phyloP scores from a whole-genome alignment of 257 asterid species.

The Cordia subcordata region DNA sequence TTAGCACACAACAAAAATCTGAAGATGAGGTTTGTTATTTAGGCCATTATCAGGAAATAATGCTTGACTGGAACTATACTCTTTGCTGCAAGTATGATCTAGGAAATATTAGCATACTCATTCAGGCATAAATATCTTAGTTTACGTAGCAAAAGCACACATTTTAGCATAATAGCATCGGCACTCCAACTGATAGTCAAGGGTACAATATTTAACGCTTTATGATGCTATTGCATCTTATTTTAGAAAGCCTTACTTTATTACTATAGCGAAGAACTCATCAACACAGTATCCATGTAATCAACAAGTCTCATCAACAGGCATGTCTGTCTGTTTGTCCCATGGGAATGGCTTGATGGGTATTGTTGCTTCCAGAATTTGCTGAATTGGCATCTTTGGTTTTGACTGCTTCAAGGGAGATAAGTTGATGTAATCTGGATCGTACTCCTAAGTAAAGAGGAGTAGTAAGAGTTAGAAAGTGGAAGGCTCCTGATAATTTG shows the following conservation, averaged over 20 bases:
- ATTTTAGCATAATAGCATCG: neutral
- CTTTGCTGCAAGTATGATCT: neutral
- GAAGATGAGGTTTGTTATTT: too few species aligned
- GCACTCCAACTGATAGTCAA: neutral
- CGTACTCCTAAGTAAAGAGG: slow-evolving; percentile 31
- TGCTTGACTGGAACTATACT: too few species aligned
- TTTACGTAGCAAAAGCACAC: neutral
- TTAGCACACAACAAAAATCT: too few species aligned
- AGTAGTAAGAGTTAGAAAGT: neutral
- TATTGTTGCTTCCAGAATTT: slow-evolving; percentile 55
- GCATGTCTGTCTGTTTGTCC: slow-evolving; percentile 52
- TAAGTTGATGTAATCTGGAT: slow-evolving; percentile 32
- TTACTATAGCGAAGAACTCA: neutral
- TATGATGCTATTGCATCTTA: neutral
- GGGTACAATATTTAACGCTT: neutral
- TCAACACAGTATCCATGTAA: slow-evolving; percentile 24
- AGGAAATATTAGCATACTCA: neutral
- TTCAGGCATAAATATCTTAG: neutral
- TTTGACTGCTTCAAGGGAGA: slow-evolving; percentile 46
- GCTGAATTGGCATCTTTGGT: slow-evolving; percentile 43
- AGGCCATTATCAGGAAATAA: too few species aligned
- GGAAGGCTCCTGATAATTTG: neutral
- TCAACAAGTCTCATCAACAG: slow-evolving; percentile 40
- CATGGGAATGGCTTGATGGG: slow-evolving; percentile 53
- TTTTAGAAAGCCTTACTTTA: neutral